These are phyloP conservation scores for Proliferodiscus dingleyae DNA, from an alignment of 2,329 filamentous ascomycete species.

Conservation along the genomic window DNA sequence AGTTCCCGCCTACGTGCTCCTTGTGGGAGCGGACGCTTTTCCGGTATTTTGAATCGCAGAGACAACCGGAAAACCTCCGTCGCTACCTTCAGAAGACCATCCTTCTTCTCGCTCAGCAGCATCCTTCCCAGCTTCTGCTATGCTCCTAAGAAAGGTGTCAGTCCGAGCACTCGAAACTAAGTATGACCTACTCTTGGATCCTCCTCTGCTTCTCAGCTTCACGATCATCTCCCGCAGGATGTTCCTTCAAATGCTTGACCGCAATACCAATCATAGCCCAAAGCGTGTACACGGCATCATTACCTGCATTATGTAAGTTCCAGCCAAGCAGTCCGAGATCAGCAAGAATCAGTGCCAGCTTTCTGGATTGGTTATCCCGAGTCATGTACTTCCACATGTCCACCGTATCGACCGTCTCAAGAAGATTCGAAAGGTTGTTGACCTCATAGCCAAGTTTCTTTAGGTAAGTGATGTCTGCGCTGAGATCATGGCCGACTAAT, in stretches of 20 bases:
- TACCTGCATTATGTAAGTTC: conserved; percentile 81
- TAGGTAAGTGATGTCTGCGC: conserved; percentile 65
- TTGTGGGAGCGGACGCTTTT: neutral
- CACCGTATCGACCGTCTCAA: conserved; percentile 69
- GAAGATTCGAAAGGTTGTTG: conserved; percentile 46
- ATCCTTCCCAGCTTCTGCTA: conserved; percentile 12
- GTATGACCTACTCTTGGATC: conserved; percentile 16
- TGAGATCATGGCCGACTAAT: conserved; percentile 72
- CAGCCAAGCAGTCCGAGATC: conserved; percentile 58
- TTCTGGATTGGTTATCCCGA: conserved; percentile 46
- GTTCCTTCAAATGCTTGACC: conserved; percentile 31
- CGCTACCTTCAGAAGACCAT: conserved; percentile 26
- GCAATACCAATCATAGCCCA: conserved; percentile 65
- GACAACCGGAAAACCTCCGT: conserved; percentile 17
- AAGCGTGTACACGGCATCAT: conserved; percentile 78
- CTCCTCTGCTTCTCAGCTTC: conserved; percentile 15
- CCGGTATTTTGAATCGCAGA: neutral
- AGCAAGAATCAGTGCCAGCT: conserved; percentile 56
- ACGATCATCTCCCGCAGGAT: conserved; percentile 4
- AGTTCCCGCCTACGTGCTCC: neutral
- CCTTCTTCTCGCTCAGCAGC: conserved; percentile 16
- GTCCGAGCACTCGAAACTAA: neutral
- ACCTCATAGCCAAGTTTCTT: conserved; percentile 59
- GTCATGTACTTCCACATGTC: conserved; percentile 62
- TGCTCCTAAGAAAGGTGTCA: conserved; percentile 11